A percentile compares a stretch with the other conserved stretches of the same genome.
Conservation (phyloP, 345 rosid species). For the Cardamine resedifolia region DNA sequence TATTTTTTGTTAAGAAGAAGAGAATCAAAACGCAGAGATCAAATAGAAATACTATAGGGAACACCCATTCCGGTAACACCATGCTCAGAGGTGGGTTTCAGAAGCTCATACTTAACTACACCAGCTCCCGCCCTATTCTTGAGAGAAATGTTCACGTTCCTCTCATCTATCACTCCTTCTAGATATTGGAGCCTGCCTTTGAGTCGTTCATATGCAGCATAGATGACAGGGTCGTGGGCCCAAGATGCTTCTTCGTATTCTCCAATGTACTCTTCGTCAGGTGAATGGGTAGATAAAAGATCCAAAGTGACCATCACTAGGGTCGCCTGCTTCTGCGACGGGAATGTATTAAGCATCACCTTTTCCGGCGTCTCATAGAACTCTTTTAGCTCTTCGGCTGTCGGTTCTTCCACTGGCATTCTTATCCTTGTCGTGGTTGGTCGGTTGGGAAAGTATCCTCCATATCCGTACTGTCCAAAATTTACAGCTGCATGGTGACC, state of each 20-base stretch:
- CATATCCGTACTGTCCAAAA: slow-evolving; percentile 41
- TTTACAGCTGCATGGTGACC: slow-evolving; percentile 45
- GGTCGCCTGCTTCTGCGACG: slow-evolving; percentile 40
- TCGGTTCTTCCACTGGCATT: slow-evolving; percentile 38
- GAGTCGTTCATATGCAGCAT: slow-evolving; percentile 32
- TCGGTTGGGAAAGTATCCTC: slow-evolving; percentile 42
- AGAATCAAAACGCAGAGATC: background rate
- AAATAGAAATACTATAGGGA: slow-evolving; percentile 37
- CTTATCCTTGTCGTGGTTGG: slow-evolving; percentile 35
- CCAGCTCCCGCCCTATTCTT: slow-evolving; percentile 43
- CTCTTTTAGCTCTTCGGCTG: slow-evolving; percentile 28
- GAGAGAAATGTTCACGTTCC: slow-evolving; percentile 27
- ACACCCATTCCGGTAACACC: slow-evolving; percentile 41
- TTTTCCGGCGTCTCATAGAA: slow-evolving; percentile 33
- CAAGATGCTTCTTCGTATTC: slow-evolving; percentile 31
- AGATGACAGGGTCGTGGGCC: slow-evolving; percentile 22
- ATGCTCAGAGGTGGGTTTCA: slow-evolving; percentile 28
- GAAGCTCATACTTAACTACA: slow-evolving; percentile 40
- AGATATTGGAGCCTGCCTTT: slow-evolving; percentile 34
- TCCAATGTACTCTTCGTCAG: slow-evolving; percentile 43
- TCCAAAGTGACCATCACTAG: slow-evolving; percentile 39
- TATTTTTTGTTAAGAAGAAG: background rate
- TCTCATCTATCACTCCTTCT: slow-evolving; percentile 40
- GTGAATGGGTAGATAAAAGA: slow-evolving; percentile 38
- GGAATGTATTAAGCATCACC: slow-evolving; percentile 27